Base-by-base conservation (phyloP, 768 basidiomycete genomes). In the Leccinellum albellum region DNA sequence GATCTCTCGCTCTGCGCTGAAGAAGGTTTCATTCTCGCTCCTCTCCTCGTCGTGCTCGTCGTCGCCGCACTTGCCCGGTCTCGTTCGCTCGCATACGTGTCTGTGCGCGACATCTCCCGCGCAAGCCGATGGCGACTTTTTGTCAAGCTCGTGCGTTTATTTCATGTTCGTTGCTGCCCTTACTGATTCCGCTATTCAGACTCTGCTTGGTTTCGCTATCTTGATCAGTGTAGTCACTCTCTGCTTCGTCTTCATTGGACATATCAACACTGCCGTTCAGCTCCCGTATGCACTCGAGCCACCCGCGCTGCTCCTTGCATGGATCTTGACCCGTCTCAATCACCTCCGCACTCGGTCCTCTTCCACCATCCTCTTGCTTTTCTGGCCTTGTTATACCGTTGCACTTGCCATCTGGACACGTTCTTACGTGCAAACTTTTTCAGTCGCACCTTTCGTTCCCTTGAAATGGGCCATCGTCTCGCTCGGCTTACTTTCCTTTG, bases 1-100 rank as follows among this genome's bases (percentile, higher is more conserved):
- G 94, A 95, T 69, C 61, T 86, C 9, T 90, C 92, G 1, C 80
- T 83, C 14, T 96, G 94, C 69, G 90, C 88, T 61, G 88, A 95
- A 63, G 87, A 92, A 60, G 87, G 84, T 14, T 66, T 87, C 44
- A 31, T 94, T 0, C 69, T 92, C 1, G 78, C 89, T 0, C 57
- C 75, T 4, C 64, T 87, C 0, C 75, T 88, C 51, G 74, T 74
- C 2, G 35, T 77, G 8, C 67, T 87, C 51, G 52, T 84, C 29
- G 29, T 84, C 53, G 58, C 76, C 7, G 72, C 76, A 5, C 65
- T 80, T n/a, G 51, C 75, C 44, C 76, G 75, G 29, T 73, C 78
- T 21, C 69, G 71, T 29, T 12, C 64, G 78, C 21, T 65, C 66
- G 56, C 49, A 44, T 66, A 35, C 51, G 59, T 12, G 46, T 72